Conservation (phyloP, 108 stramenopile genomes). For the Schizochytrium sp. region DNA sequence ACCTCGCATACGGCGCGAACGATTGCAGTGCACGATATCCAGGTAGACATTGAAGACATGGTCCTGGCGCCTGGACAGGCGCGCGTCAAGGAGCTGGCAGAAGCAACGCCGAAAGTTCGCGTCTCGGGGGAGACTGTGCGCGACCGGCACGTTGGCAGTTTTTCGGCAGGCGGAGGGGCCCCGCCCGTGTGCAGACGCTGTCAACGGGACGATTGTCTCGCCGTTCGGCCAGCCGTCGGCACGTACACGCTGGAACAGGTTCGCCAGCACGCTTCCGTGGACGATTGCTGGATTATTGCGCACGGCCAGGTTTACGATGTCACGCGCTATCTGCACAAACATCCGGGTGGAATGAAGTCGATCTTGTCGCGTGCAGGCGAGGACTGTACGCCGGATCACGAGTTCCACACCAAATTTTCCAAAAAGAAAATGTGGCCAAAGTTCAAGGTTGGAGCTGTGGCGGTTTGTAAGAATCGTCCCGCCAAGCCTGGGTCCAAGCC, state of each 20-base stretch:
- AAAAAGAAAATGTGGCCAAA: not conserved
- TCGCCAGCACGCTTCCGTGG: not conserved
- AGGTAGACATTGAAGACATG: conserved; percentile 16
- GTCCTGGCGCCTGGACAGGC: not conserved
- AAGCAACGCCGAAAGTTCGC: not conserved
- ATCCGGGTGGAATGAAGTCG: conserved; percentile 49
- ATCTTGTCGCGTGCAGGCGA: conserved; percentile 34
- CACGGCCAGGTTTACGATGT: conserved; percentile 54
- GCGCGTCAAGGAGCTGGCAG: not conserved
- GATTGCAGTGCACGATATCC: not conserved
- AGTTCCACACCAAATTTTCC: not conserved
- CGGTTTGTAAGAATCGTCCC: not conserved
- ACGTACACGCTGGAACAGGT: conserved; percentile 5
- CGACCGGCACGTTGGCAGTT: not conserved
- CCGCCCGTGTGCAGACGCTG: not conserved
- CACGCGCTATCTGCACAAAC: conserved; percentile 39
- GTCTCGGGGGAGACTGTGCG: not conserved
- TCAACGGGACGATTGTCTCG: not conserved
- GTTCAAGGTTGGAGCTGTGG: not conserved
- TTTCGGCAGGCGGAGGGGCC: not conserved
- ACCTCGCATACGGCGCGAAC: not conserved
- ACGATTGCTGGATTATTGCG: conserved; percentile 14
- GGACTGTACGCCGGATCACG: conserved; percentile 13
- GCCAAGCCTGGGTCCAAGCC: not conserved
- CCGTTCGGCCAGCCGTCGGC: not conserved